Evolutionary conservation across 78 protist genomes (phyloP), one percentile per base, ranked within the genome.

Genomic region (Dictyostelium capitatum): DNA sequence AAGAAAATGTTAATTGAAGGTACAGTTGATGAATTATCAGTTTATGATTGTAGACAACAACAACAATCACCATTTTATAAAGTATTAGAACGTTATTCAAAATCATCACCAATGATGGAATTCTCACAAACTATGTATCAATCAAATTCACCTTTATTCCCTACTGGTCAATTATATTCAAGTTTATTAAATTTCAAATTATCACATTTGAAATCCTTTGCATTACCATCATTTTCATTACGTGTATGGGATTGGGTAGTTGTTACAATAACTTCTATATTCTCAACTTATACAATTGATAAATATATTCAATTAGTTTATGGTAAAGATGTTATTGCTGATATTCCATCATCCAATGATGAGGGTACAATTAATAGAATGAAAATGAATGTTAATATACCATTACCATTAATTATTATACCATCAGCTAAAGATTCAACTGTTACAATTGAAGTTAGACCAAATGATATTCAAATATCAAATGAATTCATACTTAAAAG

Each of bases 221-320:
- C 70, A 25, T 9, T 57, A 46, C 62, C 93, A 10, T 53, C 93
- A 32, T 87, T 64, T 72, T n/a, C 80, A 47, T 50, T 87, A 9
- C 47, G 93, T 28, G 93, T 77, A 14, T 87, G 93, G 93, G 93
- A 87, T 56, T 64, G 32, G 30, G 85, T 87, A 8, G 78, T 65
- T 5, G 7, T 87, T 28, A 37, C 25, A 47, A 47, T 87, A 0
- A 87, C 84, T 12, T 77, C 83, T 5, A 84, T 77, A n/a, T 77
- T 87, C 78, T 77, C 80, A 37, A 74, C 57, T 15, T 87, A 87
- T 32, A 10, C 56, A 43, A 62, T 28, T 28, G 93, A 87, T 46
- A 77, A 59, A 12, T 87, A 85, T 48, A 73, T 57, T 41, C 73
- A 77, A 8, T 14, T 25, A 12, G 17, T 30, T 25, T 7, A 5